Evolutionary conservation across 2,329 filamentous ascomycete species (phyloP).

Genomic region (Diaporthe caulivora): DNA sequence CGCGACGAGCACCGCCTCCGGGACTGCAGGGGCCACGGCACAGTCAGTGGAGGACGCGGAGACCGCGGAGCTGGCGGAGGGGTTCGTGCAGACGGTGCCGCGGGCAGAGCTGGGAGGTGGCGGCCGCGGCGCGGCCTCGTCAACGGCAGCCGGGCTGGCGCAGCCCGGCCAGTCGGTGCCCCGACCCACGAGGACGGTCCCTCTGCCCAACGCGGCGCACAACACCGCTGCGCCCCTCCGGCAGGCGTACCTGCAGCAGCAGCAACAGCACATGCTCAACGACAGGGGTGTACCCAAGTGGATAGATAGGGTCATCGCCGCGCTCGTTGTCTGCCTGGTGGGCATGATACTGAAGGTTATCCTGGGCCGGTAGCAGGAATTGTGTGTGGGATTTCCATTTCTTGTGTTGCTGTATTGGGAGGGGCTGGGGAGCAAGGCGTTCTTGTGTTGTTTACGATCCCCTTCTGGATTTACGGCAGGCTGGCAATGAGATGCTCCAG

Average conservation of each 20-base stretch:
- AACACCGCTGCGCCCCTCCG: slow-evolving; percentile 29
- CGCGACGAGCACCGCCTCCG: slow-evolving; percentile 20
- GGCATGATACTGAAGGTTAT: slow-evolving; percentile 76
- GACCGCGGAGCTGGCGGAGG: slow-evolving; percentile 66
- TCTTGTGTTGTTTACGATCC: neutral
- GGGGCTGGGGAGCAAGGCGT: slow-evolving; percentile 14
- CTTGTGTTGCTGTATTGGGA: neutral
- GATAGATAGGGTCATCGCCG: slow-evolving; percentile 85
- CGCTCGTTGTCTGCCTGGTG: slow-evolving; percentile 75
- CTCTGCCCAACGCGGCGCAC: slow-evolving; percentile 42
- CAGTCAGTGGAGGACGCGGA: slow-evolving; percentile 52
- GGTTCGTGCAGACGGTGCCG: slow-evolving; percentile 66
- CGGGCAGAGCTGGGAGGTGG: slow-evolving; percentile 37
- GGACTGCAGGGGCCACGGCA: slow-evolving; percentile 35
- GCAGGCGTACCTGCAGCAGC: slow-evolving; percentile 37
- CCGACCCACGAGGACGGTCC: slow-evolving; percentile 52
- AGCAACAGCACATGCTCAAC: slow-evolving; percentile 35
- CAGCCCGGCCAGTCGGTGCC: slow-evolving; percentile 47
- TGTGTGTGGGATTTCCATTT: neutral
- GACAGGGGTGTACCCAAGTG: slow-evolving; percentile 74
- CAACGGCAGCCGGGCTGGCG: slow-evolving; percentile 38
- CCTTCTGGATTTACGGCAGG: neutral
- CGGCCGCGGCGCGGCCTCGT: slow-evolving; percentile 24
- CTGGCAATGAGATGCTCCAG: neutral
- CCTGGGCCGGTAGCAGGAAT: slow-evolving; percentile 27